Conservation (phyloP, 345 rosid genomes). For the Streptanthus diversifolius region DNA sequence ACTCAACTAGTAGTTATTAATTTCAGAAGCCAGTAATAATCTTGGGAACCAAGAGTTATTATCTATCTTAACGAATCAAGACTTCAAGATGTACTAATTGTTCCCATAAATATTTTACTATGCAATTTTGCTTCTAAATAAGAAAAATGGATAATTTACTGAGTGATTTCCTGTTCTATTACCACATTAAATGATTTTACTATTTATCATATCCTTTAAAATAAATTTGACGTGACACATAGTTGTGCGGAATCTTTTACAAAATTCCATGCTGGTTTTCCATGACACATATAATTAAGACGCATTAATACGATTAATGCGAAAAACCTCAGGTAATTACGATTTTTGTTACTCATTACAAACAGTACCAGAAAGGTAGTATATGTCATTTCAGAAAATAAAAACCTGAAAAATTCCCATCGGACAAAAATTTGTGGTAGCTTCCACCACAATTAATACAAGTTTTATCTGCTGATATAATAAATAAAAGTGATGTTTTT, state of each 20-base stretch:
- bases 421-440: constrained; percentile 2
- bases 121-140: neutral
- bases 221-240: neutral
- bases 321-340: neutral
- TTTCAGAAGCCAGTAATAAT: neutral
- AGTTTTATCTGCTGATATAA: neutral
- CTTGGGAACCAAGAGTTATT: neutral
- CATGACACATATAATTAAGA: no score
- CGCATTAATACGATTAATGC: no score
- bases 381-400: neutral
- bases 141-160: neutral
- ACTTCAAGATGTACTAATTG: neutral
- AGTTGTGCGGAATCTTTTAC: neutral
- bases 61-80: neutral
- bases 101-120: neutral
- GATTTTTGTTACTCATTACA: neutral
- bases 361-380: neutral
- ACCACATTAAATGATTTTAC: neutral
- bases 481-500: neutral
- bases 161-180: no score
- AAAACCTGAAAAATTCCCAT: neutral
- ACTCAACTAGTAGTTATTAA: neutral
- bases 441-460: constrained; percentile 20
- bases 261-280: no score
- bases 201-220: no score